A percentile compares a stretch with the other conserved stretches of the same genome.
Evolutionary conservation across 768 basidiomycete species (phyloP).

Genomic region (Lactarius sanguifluus): DNA sequence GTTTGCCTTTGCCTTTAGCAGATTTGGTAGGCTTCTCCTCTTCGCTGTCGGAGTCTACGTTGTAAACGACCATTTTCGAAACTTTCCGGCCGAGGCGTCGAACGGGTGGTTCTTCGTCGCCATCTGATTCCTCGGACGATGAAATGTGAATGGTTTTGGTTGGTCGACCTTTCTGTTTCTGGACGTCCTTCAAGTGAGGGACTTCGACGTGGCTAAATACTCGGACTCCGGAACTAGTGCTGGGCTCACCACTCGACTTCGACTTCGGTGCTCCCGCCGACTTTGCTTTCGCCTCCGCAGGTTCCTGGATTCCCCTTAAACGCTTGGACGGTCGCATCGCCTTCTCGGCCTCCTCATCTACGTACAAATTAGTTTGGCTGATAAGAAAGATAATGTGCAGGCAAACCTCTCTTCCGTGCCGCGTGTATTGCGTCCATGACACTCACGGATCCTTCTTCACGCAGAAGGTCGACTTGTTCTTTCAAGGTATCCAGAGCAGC

Average conservation of each 20-base stretch:
- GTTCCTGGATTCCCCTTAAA: conserved; percentile 55
- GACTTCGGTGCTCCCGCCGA: not conserved
- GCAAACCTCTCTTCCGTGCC: conserved; percentile 58
- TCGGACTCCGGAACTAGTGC: conserved; percentile 19
- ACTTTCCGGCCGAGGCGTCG: conserved; percentile 23
- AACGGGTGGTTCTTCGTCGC: conserved; percentile 20
- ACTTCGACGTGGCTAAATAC: conserved; percentile 29
- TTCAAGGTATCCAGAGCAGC: conserved; percentile 56
- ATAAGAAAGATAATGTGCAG: not conserved
- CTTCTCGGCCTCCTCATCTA: conserved; percentile 54
- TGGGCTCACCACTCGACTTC: conserved; percentile 10
- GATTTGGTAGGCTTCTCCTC: conserved; percentile 27
- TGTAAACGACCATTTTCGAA: conserved; percentile 24
- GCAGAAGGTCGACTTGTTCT: conserved; percentile 66
- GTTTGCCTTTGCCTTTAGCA: conserved; percentile 13
- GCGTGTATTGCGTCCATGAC: conserved; percentile 67
- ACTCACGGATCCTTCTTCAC: conserved; percentile 58
- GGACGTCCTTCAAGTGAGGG: conserved; percentile 8
- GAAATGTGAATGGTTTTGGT: conserved; percentile 11
- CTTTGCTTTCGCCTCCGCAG: not conserved
- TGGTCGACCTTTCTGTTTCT: conserved; percentile 17
- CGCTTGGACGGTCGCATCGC: conserved; percentile 56
- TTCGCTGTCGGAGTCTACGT: conserved; percentile 22
- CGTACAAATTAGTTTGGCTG: conserved; percentile 28
- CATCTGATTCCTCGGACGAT: conserved; percentile 18